These are phyloP conservation scores for Tylopilus sp. DNA, from an alignment of 768 basidiomycete species.

Conservation along the genomic window DNA sequence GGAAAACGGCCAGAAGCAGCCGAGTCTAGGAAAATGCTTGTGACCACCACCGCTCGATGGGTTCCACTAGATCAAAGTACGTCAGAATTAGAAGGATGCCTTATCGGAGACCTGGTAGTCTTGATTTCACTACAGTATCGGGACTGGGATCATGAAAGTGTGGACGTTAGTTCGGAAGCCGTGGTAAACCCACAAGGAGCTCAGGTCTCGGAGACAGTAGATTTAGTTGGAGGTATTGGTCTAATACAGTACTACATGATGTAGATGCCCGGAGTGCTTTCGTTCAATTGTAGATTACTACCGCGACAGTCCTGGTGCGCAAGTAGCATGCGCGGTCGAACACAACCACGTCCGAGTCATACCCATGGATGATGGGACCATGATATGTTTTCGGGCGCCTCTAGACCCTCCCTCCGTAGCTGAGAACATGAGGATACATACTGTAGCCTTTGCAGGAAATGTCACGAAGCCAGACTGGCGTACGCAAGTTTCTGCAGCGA, in stretches of 20 bases:
- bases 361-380: not conserved
- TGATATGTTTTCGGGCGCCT: not conserved
- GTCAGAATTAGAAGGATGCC: slow-evolving; percentile 23
- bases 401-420: slow-evolving; percentile 14
- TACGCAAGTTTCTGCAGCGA: slow-evolving; percentile 31
- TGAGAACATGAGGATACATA: too few species aligned
- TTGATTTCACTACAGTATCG: slow-evolving; percentile 45
- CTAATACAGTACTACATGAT: slow-evolving; percentile 1
- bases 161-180: slow-evolving; percentile 53
- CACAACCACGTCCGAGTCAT: slow-evolving; percentile 9
- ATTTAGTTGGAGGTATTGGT: not conserved
- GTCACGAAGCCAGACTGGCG: not conserved
- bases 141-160: slow-evolving; percentile 72
- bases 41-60: slow-evolving; percentile 43
- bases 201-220: not conserved
- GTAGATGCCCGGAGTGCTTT: not conserved
- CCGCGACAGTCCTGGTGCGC: not conserved
- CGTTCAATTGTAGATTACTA: not conserved
- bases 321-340: slow-evolving; percentile 13
- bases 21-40: slow-evolving; percentile 4
- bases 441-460: slow-evolving; percentile 13
- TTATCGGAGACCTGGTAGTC: not conserved
- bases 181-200: slow-evolving; percentile 12
- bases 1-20: slow-evolving; percentile 9
- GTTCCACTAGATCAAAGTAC: slow-evolving; percentile 59